phyloP scores from a whole-genome alignment of 1,284 basidiomycete species.

The Ustilago lituana region DNA sequence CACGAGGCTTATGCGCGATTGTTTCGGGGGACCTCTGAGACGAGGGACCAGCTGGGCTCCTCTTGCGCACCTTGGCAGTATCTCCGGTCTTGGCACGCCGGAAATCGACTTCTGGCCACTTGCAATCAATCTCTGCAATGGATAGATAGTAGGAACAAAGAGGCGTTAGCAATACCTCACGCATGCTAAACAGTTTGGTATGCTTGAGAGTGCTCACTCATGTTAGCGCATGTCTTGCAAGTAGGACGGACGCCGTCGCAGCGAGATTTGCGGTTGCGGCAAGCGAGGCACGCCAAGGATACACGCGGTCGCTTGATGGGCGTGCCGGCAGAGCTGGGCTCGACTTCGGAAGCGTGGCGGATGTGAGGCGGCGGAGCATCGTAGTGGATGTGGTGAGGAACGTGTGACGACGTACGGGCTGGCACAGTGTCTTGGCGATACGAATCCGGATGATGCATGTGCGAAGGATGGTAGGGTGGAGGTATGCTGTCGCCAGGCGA shows the following conservation, averaged over 20 bases:
- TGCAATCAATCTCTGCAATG: constrained; percentile 49
- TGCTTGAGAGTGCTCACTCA: too few relatives aligned
- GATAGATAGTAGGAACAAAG: too few relatives aligned
- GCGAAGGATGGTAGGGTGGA: constrained; percentile 9
- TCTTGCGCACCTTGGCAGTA: constrained; percentile 27
- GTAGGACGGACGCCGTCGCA: constrained; percentile 47
- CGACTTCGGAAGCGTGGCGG: constrained; percentile 10
- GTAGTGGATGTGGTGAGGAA: constrained; percentile 21
- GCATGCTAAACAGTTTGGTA: too few relatives aligned
- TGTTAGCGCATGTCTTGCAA: constrained; percentile 48
- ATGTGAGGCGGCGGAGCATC: constrained; percentile 12
- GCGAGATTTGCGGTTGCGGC: constrained; percentile 49
- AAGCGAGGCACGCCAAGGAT: constrained; percentile 42
- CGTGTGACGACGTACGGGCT: constrained; percentile 16
- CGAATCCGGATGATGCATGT: constrained; percentile 13
- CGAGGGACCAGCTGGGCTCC: constrained; percentile 19
- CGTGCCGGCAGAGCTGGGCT: constrained; percentile 10
- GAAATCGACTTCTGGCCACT: constrained; percentile 52
- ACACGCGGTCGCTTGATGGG: constrained; percentile 53
- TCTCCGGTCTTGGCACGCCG: constrained; percentile 47
- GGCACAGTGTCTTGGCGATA: constrained; percentile 21
- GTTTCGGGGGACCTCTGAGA: constrained; percentile 27
- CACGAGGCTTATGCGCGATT: constrained; percentile 8
- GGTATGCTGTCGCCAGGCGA: constrained; percentile 19
- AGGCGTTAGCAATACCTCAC: too few relatives aligned